phyloP scores from a whole-genome alignment of 1,284 basidiomycete species.

The Takashimella tepidaria region DNA sequence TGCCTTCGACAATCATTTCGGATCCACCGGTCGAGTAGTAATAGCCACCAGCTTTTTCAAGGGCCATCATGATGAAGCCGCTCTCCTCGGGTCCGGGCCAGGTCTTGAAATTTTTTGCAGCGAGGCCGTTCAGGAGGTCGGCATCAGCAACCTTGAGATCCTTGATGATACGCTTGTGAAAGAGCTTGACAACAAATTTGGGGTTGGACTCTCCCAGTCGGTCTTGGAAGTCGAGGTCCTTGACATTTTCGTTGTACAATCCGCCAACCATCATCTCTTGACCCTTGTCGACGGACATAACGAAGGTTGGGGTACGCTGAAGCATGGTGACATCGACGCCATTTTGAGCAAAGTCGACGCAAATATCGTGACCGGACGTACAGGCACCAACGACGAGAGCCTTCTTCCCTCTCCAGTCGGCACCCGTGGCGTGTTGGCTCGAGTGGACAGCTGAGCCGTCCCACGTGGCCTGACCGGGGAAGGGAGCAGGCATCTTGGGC shows the following conservation, averaged over 20 bases:
- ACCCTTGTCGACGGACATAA: slow-evolving; percentile 56
- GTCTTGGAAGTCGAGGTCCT: slow-evolving; percentile 53
- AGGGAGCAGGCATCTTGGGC: slow-evolving; percentile 51
- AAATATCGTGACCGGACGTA: slow-evolving; percentile 54
- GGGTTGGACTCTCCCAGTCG: slow-evolving; percentile 52
- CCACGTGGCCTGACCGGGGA: slow-evolving; percentile 53
- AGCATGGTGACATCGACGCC: slow-evolving; percentile 58
- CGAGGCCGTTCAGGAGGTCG: slow-evolving; percentile 56
- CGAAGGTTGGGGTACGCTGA: slow-evolving; percentile 60
- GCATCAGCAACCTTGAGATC: slow-evolving; percentile 56
- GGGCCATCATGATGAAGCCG: slow-evolving; percentile 34
- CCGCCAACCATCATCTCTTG: slow-evolving; percentile 41
- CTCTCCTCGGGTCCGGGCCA: slow-evolving; percentile 55
- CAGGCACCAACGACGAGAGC: slow-evolving; percentile 60
- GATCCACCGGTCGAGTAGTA: slow-evolving; percentile 57
- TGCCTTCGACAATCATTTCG: slow-evolving; percentile 61
- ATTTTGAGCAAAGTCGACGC: slow-evolving; percentile 51
- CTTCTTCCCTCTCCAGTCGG: slow-evolving; percentile 56
- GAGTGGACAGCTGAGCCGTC: slow-evolving; percentile 58
- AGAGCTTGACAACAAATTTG: slow-evolving; percentile 50
- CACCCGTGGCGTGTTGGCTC: slow-evolving; percentile 51
- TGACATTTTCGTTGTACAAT: slow-evolving; percentile 54
- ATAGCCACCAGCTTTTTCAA: slow-evolving; percentile 49
- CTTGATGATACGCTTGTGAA: slow-evolving; percentile 51
- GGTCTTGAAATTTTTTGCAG: slow-evolving; percentile 58